Conservation (phyloP, 1,284 basidiomycete genomes). For the Blastosporella zonata region DNA sequence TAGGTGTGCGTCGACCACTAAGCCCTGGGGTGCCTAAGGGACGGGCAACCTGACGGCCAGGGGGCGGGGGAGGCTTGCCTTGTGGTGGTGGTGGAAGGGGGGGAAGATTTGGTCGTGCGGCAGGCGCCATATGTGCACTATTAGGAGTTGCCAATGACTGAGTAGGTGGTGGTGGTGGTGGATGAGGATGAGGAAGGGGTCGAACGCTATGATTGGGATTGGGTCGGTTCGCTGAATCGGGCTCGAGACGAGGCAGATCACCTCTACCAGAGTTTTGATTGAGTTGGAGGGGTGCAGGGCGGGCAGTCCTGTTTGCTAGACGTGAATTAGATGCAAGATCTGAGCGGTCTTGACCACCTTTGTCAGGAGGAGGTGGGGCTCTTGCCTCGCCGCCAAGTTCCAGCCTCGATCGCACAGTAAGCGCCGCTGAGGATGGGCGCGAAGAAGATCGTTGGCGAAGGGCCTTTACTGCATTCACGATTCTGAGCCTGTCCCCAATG, state of each 20-base stretch:
- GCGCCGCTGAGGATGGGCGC: conserved; percentile 22
- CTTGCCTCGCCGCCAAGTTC: conserved; percentile 14
- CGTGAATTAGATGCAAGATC: conserved; percentile 30
- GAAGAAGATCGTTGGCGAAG: conserved; percentile 59
- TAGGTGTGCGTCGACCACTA: conserved; percentile 54
- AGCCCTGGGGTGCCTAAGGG: conserved; percentile 24
- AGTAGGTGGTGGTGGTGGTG: conserved; percentile 19
- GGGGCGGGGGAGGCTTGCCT: conserved; percentile 59
- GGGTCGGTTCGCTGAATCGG: conserved; percentile 47
- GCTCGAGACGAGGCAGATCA: conserved; percentile 67
- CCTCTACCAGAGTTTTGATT: conserved; percentile 42
- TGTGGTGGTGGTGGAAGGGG: conserved; percentile 67
- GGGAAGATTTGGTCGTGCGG: conserved; percentile 51
- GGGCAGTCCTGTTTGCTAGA: conserved; percentile 42
- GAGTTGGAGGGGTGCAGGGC: conserved; percentile 69
- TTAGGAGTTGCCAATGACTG: conserved; percentile 24
- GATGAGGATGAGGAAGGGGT: conserved; percentile 37
- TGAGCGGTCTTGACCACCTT: conserved; percentile 11
- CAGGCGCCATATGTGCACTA: conserved; percentile 29
- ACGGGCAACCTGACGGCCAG: conserved; percentile 27
- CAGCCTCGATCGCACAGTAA: conserved; percentile 22
- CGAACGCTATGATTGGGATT: conserved; percentile 35
- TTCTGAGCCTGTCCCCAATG: conserved; percentile 87
- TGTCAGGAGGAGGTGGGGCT: conserved; percentile 18
- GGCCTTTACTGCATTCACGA: conserved; percentile 79